Percentiles rank a stretch among this genome's conserved stretches.
These are phyloP conservation scores for Rachicladosporium sp. DNA, from an alignment of 2,329 filamentous ascomycete genomes.

Conservation along the genomic window DNA sequence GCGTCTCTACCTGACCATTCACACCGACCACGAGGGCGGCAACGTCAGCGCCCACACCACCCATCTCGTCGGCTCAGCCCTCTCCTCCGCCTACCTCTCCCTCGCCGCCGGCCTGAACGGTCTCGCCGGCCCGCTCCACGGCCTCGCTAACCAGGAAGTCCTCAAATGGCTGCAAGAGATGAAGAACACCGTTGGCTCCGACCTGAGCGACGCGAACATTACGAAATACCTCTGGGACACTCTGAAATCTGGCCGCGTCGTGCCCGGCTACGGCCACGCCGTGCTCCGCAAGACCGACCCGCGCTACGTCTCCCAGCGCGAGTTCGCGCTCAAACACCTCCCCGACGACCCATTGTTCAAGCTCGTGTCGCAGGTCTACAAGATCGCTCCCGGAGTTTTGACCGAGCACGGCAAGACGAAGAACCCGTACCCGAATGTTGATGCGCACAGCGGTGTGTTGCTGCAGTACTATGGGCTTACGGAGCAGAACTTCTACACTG, in stretches of 20 bases:
- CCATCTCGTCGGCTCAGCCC: constrained; percentile 89
- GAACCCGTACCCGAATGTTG: constrained; percentile 98
- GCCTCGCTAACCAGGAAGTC: constrained; percentile 98
- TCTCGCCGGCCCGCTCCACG: constrained; percentile 95
- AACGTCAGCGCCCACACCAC: constrained; percentile 98
- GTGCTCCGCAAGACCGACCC: constrained; percentile 99
- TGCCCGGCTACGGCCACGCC: constrained; percentile 96
- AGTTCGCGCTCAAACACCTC: constrained; percentile 88
- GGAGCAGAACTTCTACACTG: constrained; percentile 99
- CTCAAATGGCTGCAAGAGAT: constrained; percentile 98
- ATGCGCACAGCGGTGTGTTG: constrained; percentile 96
- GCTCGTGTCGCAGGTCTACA: constrained; percentile 99
- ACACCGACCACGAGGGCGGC: constrained; percentile 99
- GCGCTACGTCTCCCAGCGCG: constrained; percentile 95
- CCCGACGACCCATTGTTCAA: constrained; percentile 99
- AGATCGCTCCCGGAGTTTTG: constrained; percentile 94
- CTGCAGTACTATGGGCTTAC: constrained; percentile 99
- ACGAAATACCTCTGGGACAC: constrained; percentile 98
- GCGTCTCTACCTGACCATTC: constrained; percentile 98
- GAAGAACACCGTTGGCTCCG: constrained; percentile 88
- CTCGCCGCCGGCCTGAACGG: constrained; percentile 94
- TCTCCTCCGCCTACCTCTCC: constrained; percentile 95
- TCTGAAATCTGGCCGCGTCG: constrained; percentile 87
- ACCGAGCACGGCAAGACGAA: constrained; percentile 99
- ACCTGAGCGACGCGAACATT: constrained; percentile 92